phyloP scores from a whole-genome alignment of 2,329 filamentous ascomycete species.

The Neofusicoccum ribis region DNA sequence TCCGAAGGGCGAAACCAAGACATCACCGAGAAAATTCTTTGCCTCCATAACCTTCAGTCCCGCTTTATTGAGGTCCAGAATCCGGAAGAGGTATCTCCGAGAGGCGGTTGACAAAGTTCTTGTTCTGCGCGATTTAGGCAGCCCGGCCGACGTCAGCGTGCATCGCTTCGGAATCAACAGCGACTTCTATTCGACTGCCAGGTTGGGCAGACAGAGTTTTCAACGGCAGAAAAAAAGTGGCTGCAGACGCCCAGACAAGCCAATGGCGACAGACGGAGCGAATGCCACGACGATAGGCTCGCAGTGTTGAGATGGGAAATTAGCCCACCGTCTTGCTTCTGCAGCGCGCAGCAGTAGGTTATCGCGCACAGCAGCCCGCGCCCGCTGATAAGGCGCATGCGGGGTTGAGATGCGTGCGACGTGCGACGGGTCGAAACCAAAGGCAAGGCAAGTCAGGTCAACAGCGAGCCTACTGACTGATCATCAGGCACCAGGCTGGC shows the following conservation, averaged over 20 bases:
- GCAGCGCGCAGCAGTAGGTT: neutral
- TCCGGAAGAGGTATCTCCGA: neutral
- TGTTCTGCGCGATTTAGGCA: constrained; percentile 7
- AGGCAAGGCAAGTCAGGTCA: neutral
- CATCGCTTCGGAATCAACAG: constrained; percentile 5
- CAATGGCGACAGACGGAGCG: neutral
- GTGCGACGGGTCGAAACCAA: neutral
- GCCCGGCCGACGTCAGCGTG: constrained; percentile 14
- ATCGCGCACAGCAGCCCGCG: neutral
- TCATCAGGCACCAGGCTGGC: neutral
- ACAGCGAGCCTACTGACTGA: neutral
- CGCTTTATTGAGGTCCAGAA: constrained; percentile 5
- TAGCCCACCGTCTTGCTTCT: constrained; percentile 6
- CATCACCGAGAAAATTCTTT: neutral
- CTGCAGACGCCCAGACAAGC: neutral
- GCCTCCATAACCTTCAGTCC: neutral
- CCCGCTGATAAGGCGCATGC: neutral
- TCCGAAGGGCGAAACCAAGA: neutral
- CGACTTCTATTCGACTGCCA: constrained; percentile 9
- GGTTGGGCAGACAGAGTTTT: neutral
- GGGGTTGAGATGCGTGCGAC: neutral
- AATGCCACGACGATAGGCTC: neutral
- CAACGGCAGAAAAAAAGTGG: neutral
- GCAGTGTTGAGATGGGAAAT: neutral
- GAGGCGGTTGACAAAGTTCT: neutral